Evolutionary conservation across 441 rosid genomes (phyloP).

Genomic region (Arabidopsis hybrid): DNA sequence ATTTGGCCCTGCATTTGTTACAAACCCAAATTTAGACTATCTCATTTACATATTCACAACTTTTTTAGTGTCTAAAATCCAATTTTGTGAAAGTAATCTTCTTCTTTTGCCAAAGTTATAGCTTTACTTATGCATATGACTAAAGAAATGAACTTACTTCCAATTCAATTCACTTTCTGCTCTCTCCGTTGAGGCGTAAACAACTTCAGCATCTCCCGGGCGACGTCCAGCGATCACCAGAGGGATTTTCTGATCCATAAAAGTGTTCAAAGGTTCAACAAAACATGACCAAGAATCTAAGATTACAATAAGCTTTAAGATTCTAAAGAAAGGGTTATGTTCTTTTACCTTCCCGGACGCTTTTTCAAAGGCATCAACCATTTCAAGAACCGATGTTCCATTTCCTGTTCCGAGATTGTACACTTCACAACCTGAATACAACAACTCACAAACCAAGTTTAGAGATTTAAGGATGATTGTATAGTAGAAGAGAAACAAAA

Average conservation of each 20-base stretch:
- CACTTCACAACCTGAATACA: constrained; percentile 75
- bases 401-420: constrained; percentile 96
- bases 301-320: background rate
- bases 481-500: background rate
- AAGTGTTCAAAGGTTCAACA: background rate
- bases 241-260: constrained; percentile 71
- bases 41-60: background rate
- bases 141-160: constrained; percentile 66
- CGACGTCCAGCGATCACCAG: constrained; percentile 75
- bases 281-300: background rate
- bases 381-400: constrained; percentile 96
- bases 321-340: background rate
- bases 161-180: constrained; percentile 83
- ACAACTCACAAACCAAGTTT: background rate
- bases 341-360: constrained; percentile 82
- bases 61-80: background rate
- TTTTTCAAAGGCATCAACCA: constrained; percentile 91
- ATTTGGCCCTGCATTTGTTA: constrained; percentile 68
- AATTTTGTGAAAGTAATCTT: background rate
- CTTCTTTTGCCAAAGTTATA: background rate
- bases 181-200: constrained; percentile 84
- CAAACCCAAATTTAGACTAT: background rate
- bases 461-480: background rate
- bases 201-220: constrained; percentile 85
- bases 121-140: background rate